Conservation (phyloP, 2,329 filamentous ascomycete species). For the Dichotomopilus funicola region DNA sequence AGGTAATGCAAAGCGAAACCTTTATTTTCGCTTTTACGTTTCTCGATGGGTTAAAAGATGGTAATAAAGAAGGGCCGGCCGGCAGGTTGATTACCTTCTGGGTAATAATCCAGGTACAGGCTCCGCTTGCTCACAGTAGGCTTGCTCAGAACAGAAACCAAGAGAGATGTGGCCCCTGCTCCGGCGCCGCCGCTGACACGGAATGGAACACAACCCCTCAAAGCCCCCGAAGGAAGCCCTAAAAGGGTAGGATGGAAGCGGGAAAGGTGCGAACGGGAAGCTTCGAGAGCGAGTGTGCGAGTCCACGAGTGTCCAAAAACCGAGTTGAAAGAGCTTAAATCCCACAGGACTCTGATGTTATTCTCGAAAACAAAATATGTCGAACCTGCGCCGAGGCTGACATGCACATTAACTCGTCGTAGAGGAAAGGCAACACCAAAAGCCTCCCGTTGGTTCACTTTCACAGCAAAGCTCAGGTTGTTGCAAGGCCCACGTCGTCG, state of each 20-base stretch:
- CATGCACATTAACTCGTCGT: background rate
- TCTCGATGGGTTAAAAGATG: background rate
- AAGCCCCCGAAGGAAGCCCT: background rate
- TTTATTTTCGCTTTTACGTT: conserved; percentile 15
- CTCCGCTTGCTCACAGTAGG: conserved; percentile 1
- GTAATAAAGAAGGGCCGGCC: conserved; percentile 1
- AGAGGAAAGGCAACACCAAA: too few relatives aligned
- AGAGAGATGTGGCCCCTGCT: conserved; percentile 3
- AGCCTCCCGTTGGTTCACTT: too few relatives aligned
- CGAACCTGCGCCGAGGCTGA: background rate
- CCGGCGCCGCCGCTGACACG: background rate
- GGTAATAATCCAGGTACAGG: background rate
- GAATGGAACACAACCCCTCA: conserved; percentile 1
- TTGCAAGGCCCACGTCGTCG: background rate
- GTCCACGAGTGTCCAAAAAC: too few relatives aligned
- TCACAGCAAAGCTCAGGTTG: background rate
- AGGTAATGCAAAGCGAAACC: background rate
- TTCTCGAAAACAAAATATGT: background rate
- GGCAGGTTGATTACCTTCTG: conserved; percentile 5
- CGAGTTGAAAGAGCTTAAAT: too few relatives aligned
- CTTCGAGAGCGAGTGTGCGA: background rate
- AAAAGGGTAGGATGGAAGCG: background rate
- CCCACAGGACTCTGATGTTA: too few relatives aligned
- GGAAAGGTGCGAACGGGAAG: background rate
- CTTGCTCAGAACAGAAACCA: background rate